Conservation (phyloP, 306 rosid genomes). For the Casuarina glauca region DNA sequence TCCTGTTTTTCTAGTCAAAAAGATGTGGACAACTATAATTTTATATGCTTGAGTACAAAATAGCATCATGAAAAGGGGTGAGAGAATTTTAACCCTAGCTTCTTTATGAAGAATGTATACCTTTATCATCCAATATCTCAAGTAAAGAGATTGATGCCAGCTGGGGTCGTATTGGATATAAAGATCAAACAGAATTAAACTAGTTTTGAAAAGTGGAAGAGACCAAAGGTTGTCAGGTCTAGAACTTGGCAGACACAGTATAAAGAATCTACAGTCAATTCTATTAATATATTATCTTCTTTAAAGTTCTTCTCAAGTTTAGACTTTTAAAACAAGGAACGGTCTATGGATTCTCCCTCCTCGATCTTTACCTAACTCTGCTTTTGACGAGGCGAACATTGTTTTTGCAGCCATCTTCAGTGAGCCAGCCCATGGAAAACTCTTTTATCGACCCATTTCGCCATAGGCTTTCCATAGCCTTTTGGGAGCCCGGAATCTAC, state of each 20-base stretch:
- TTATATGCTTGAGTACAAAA: constrained; percentile 25
- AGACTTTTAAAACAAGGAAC: too few relatives aligned
- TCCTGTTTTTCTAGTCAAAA: constrained; percentile 26
- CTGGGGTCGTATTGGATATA: constrained; percentile 23
- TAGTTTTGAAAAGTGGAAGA: constrained; percentile 9
- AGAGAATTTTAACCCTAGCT: constrained; percentile 4
- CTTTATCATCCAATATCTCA: constrained; percentile 5
- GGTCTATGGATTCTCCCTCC: too few relatives aligned
- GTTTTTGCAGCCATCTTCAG: too few relatives aligned
- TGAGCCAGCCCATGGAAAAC: too few relatives aligned
- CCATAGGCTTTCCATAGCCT: too few relatives aligned
- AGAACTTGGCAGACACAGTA: background rate
- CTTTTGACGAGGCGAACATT: too few relatives aligned
- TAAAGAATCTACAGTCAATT: background rate
- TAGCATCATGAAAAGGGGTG: constrained; percentile 26
- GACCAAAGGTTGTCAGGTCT: background rate
- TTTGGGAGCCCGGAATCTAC: too few relatives aligned
- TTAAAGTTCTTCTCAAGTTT: background rate
- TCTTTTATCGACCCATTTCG: too few relatives aligned
- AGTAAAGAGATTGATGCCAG: background rate
- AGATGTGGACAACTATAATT: constrained; percentile 12
- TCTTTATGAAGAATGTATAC: constrained; percentile 12
- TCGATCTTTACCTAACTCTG: background rate
- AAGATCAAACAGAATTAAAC: constrained; percentile 8
- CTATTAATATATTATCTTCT: background rate